Conservation (phyloP, 2,329 filamentous ascomycete species). For the Cercospora zeina region DNA sequence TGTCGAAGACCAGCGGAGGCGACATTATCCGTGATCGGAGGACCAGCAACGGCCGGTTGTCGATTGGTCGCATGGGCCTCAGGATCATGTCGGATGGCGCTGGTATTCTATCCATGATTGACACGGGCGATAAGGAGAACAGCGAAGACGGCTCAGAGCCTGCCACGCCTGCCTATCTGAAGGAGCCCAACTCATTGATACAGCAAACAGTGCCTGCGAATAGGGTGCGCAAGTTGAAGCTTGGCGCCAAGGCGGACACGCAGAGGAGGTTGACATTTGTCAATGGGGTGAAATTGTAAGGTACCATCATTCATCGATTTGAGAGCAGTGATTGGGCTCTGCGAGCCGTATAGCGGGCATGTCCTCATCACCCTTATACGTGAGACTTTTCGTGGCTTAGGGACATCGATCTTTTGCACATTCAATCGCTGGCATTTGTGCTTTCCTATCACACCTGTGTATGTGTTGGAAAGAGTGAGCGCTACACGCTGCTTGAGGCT, state of each 20-base stretch:
- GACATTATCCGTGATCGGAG: slow-evolving; percentile 39
- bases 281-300: slow-evolving; percentile 22
- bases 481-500: background rate
- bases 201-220: slow-evolving; percentile 42
- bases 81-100: slow-evolving; percentile 12
- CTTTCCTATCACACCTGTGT: no score
- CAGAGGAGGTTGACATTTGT: slow-evolving; percentile 39
- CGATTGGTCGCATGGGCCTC: slow-evolving; percentile 33
- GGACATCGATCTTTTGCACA: background rate
- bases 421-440: no score
- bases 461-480: background rate
- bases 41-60: slow-evolving; percentile 35
- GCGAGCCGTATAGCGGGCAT: background rate
- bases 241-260: slow-evolving; percentile 31
- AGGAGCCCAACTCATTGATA: slow-evolving; percentile 34
- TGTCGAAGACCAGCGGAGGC: slow-evolving; percentile 37
- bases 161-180: slow-evolving; percentile 37
- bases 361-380: background rate
- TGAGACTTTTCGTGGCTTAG: background rate
- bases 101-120: slow-evolving; percentile 5
- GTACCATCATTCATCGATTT: background rate
- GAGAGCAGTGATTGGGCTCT: background rate
- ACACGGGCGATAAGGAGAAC: slow-evolving; percentile 33
- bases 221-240: slow-evolving; percentile 38
- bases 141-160: slow-evolving; percentile 32